Base-by-base conservation (phyloP, 352 stramenopile species). In the Globisporangium iwayamae region DNA sequence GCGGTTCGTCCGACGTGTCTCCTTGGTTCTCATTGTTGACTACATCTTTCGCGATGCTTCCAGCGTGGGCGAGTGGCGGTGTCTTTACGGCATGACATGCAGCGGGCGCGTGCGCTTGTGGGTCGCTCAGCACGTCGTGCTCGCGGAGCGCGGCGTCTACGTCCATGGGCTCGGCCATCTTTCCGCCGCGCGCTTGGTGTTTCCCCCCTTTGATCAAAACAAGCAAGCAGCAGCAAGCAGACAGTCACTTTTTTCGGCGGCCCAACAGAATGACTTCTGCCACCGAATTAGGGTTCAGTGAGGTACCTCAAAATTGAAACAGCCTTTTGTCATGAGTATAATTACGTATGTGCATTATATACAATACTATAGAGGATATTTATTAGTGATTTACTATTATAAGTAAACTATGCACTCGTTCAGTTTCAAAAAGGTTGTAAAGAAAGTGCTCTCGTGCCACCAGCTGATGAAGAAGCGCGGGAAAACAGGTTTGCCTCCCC, bases 131-230 rank as follows among this genome's bases (percentile, higher is more conserved):
- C 3, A 11, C 22, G 8, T 34, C 47, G 48, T 61, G 54, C n/a
- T 55, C n/a, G 39, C 56, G 38, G 39, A 55, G 41, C 56, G 63
- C 63, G 63, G 30, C 56, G 63, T 46, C 46, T 34, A 43, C 63
- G 20, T 56, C 63, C 46, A 54, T 64, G 38, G 47, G 56, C 25
- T 69, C 56, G n/a, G 22, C 43, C 56, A 64, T 64, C 30, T 32
- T 63, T 32, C 32, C 39, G 20, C 56, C 30, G 30, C 46, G 46
- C 47, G 57, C 13, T 7, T 16, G 32, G 50, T 63, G 46, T 63
- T 56, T 48, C 51, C 58, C 53, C 45, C 58, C 52, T 58, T 52
- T 52, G 46, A 28, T 20, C 9, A 18, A 58, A 58, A 45, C 43
- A 18, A 46, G 4, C 36, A 57, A 32, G 38, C 25, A 28, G 25